These are phyloP conservation scores for Penicillium chermesinum DNA, from an alignment of 495 filamentous ascomycete species.

Conservation along the genomic window DNA sequence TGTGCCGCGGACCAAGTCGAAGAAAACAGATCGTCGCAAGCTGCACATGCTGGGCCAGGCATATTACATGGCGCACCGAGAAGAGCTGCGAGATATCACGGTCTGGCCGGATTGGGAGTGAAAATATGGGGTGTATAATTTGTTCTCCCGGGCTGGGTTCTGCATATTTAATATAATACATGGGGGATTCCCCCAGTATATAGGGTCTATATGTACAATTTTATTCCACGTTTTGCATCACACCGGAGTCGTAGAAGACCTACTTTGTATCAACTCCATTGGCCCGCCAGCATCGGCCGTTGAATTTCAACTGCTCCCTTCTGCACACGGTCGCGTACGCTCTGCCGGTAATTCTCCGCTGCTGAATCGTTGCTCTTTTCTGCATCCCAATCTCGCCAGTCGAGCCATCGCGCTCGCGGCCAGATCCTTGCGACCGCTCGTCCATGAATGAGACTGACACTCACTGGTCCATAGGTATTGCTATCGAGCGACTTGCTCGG, in stretches of 20 bases:
- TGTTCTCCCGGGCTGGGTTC: too few relatives aligned
- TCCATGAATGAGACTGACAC: slow-evolving; percentile 57
- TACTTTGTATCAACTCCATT: neutral
- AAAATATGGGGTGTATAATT: neutral
- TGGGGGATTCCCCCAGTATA: too few relatives aligned
- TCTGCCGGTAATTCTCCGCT: slow-evolving; percentile 33
- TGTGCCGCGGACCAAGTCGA: slow-evolving; percentile 39
- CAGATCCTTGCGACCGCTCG: slow-evolving; percentile 57
- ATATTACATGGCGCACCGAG: neutral
- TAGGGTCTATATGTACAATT: neutral
- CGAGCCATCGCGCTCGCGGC: slow-evolving; percentile 48
- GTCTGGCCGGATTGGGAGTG: neutral
- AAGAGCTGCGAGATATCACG: neutral
- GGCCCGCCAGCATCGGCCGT: slow-evolving; percentile 18
- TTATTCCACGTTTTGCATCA: neutral
- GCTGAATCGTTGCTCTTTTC: slow-evolving; percentile 20
- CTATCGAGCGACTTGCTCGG: slow-evolving; percentile 58
- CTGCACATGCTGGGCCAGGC: slow-evolving; percentile 9
- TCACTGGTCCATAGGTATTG: slow-evolving; percentile 68
- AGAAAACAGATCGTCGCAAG: slow-evolving; percentile 39
- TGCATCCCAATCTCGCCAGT: slow-evolving; percentile 40
- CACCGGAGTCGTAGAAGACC: too few relatives aligned
- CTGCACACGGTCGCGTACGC: slow-evolving; percentile 35
- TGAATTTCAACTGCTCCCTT: slow-evolving; percentile 39
- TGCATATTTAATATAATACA: neutral